Percentiles rank a stretch among this genome's conserved stretches.
Evolutionary conservation across 352 stramenopile species (phyloP).

Genomic region (Phytophthora crassamura): DNA sequence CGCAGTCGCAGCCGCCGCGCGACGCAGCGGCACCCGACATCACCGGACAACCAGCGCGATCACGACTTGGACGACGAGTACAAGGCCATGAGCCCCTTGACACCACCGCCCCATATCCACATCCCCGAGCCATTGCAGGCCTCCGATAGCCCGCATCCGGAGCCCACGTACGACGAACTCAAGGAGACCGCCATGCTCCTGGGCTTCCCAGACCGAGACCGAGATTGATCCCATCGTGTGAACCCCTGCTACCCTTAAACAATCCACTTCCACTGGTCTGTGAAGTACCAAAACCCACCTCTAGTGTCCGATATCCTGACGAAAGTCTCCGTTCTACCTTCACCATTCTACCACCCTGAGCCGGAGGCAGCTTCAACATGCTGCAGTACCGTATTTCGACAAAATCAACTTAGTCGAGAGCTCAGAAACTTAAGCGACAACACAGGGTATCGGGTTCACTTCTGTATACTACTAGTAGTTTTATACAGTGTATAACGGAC

Average conservation of each 20-base stretch:
- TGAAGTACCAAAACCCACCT: no score
- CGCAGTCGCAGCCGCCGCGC: constrained; percentile 5
- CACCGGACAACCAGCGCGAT: constrained; percentile 12
- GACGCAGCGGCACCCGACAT: neutral
- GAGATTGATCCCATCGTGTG: constrained; percentile 11
- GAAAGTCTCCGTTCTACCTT: no score
- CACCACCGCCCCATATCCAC: constrained; percentile 16
- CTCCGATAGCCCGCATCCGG: constrained; percentile 27
- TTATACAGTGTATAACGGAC: constrained; percentile 9
- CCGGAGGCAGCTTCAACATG: no score
- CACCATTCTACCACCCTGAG: no score
- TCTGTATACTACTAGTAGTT: neutral
- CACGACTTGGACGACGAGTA: constrained; percentile 1
- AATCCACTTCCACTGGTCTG: no score
- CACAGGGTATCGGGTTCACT: constrained; percentile 3
- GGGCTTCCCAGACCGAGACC: constrained; percentile 34
- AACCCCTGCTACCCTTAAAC: neutral
- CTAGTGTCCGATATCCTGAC: constrained; percentile 3
- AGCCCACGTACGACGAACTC: constrained; percentile 42
- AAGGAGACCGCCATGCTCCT: constrained; percentile 45
- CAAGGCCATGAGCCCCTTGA: neutral
- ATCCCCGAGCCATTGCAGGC: constrained; percentile 39
- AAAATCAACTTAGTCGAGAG: no score
- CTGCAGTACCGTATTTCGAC: no score
- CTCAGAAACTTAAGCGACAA: no score